phyloP scores from a whole-genome alignment of 2,329 filamentous ascomycete genomes.

The Fusarium caatingaense region DNA sequence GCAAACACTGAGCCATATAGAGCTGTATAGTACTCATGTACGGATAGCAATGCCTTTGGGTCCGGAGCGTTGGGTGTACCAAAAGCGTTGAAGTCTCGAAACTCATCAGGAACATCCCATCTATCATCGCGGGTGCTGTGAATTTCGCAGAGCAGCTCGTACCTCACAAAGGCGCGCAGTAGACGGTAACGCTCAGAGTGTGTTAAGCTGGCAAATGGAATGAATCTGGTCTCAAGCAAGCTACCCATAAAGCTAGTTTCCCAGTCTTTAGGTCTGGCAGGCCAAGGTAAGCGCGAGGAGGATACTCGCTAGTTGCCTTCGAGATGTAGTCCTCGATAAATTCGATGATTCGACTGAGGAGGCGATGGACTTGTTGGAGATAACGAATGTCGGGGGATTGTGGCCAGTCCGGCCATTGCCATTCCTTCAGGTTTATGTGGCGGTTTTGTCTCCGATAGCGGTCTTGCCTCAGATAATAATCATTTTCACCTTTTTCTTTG shows the following conservation, averaged over 20 bases:
- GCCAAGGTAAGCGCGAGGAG: not conserved
- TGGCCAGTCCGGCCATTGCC: not conserved
- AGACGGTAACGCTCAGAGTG: not conserved
- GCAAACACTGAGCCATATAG: conserved; percentile 4
- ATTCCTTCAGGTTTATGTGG: not conserved
- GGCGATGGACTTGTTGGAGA: not conserved
- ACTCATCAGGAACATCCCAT: accelerated
- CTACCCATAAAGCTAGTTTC: not conserved
- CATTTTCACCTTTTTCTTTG: no score
- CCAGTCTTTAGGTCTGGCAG: not conserved
- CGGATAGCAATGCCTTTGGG: not conserved
- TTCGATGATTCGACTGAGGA: not conserved
- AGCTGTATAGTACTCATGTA: not conserved
- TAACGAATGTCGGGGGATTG: not conserved
- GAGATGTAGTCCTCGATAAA: not conserved
- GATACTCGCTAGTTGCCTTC: not conserved
- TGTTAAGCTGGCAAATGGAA: not conserved
- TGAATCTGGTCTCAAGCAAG: not conserved
- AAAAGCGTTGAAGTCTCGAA: not conserved
- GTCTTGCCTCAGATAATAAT: no score
- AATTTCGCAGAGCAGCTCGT: conserved; percentile 15
- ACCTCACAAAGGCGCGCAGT: not conserved
- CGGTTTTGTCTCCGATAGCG: no score
- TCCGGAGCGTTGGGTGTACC: not conserved
- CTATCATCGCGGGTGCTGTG: accelerated